Conservation (phyloP, 1,284 basidiomycete species). For the Boletus albobrunnescens region DNA sequence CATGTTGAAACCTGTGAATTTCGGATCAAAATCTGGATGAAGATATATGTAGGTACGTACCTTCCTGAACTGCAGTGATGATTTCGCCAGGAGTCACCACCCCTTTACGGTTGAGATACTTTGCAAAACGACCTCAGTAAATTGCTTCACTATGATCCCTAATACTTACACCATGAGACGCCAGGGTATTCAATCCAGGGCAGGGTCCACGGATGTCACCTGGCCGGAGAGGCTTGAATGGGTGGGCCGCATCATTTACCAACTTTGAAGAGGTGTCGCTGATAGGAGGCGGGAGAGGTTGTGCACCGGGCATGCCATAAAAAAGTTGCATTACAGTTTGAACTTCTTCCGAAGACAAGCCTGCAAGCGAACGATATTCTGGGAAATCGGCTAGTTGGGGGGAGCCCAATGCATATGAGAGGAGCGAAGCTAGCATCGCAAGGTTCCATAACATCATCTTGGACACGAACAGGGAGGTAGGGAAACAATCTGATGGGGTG, state of each 20-base stretch:
- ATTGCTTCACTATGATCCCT: background rate
- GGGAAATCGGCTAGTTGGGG: conserved; percentile 17
- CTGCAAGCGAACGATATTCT: conserved; percentile 19
- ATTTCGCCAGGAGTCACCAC: background rate
- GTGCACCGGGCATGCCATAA: background rate
- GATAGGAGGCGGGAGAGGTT: background rate
- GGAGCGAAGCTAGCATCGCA: background rate
- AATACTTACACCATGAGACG: too few species aligned
- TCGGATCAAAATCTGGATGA: background rate
- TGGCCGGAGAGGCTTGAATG: background rate
- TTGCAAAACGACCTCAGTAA: background rate
- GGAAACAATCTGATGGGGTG: too few species aligned
- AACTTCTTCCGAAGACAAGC: conserved; percentile 15
- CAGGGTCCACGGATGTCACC: too few species aligned
- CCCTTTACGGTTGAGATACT: background rate
- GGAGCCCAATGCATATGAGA: conserved; percentile 11
- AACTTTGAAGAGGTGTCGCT: background rate
- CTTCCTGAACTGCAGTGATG: conserved; percentile 1
- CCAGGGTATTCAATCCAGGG: too few species aligned
- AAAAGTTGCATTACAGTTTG: too few species aligned
- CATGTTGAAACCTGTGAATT: background rate
- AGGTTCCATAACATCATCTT: conserved; percentile 10
- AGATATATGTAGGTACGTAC: background rate
- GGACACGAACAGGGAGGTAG: too few species aligned
- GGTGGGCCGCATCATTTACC: background rate